phyloP scores from a whole-genome alignment of 768 basidiomycete species.

The Termitomyces sp. region DNA sequence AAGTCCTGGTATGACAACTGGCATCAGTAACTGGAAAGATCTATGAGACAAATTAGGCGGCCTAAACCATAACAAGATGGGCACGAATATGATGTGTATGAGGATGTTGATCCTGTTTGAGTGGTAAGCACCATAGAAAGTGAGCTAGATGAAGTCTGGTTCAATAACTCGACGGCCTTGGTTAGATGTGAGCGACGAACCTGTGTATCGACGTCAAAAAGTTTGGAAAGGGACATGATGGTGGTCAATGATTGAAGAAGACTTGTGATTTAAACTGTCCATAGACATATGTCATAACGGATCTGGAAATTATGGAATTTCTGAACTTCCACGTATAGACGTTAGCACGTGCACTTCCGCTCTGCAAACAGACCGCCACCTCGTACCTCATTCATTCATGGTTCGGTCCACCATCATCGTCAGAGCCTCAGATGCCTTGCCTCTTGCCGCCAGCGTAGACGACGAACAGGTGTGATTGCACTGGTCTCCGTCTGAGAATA shows the following conservation, averaged over 20 bases:
- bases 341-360: slow-evolving; percentile 12
- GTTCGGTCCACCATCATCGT: slow-evolving; percentile 85
- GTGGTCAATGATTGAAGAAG: slow-evolving; percentile 15
- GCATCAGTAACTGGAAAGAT: slow-evolving; percentile 2
- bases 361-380: neutral
- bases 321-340: slow-evolving; percentile 8
- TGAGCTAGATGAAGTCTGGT: slow-evolving; percentile 44
- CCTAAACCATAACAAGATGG: slow-evolving; percentile 69
- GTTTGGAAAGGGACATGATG: slow-evolving; percentile 28
- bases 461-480: slow-evolving; percentile 76
- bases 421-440: slow-evolving; percentile 80
- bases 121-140: slow-evolving; percentile 94
- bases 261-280: slow-evolving; percentile 5
- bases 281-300: slow-evolving; percentile 16
- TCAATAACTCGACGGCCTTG: slow-evolving; percentile 3
- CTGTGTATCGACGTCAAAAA: slow-evolving; percentile 71
- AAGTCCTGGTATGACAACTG: slow-evolving; percentile 41
- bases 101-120: slow-evolving; percentile 73
- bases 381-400: slow-evolving; percentile 35
- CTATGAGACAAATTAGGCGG: slow-evolving; percentile 10
- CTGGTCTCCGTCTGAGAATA: neutral
- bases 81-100: slow-evolving; percentile 85
- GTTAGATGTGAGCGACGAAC: slow-evolving; percentile 25
- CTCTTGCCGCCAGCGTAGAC: slow-evolving; percentile 93
- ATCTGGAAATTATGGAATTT: slow-evolving; percentile 6